These are phyloP conservation scores for Mycena haematopus DNA, from an alignment of 768 basidiomycete species.

Conservation along the genomic window DNA sequence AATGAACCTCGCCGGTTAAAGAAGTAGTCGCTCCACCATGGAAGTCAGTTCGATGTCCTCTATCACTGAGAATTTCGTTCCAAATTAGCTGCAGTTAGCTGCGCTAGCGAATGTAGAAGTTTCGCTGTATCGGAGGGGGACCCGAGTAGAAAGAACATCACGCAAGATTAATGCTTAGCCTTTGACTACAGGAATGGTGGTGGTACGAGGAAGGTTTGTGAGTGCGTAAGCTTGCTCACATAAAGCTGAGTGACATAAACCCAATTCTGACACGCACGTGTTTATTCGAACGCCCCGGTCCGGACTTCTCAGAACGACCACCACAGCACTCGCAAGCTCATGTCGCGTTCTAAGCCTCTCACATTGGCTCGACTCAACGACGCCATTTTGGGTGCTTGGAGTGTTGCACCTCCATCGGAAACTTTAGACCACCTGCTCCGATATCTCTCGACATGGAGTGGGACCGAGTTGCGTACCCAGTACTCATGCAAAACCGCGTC, in stretches of 20 bases:
- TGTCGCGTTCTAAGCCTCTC: conserved; percentile 23
- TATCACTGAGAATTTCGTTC: no score
- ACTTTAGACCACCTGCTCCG: conserved; percentile 75
- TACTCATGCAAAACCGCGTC: conserved; percentile 14
- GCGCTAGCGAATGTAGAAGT: no score
- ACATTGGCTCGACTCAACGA: conserved; percentile 62
- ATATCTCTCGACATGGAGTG: conserved; percentile 84
- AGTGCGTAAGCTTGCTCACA: no score
- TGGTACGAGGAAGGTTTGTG: no score
- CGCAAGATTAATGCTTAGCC: no score
- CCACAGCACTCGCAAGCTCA: not conserved
- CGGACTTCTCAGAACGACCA: not conserved
- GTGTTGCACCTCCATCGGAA: conserved; percentile 61
- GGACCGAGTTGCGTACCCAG: conserved; percentile 75
- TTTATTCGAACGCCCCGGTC: not conserved
- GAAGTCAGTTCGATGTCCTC: not conserved
- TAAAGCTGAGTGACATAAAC: no score
- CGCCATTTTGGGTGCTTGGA: conserved; percentile 67
- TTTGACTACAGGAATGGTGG: no score
- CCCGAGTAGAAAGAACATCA: no score
- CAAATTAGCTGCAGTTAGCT: no score
- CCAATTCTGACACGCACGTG: not conserved
- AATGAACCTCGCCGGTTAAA: not conserved
- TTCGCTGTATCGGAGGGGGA: no score
- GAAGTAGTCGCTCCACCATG: not conserved